Base-by-base conservation (phyloP, 2,329 filamentous ascomycete species). In the Coniochaeta hoffmannii region DNA sequence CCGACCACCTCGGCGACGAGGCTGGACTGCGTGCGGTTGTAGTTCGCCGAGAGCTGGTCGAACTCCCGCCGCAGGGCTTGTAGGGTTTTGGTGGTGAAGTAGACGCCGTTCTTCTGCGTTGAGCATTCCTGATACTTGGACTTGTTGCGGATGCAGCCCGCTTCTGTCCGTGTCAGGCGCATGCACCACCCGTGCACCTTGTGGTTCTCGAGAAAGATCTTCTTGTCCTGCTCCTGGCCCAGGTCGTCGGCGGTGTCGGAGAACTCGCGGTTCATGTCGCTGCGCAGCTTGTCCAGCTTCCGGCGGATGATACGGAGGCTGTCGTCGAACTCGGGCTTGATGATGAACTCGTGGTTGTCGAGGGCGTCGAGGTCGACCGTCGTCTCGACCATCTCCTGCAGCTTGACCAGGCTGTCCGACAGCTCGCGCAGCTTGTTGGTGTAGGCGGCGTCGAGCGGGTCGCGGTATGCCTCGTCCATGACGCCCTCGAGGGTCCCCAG, bases 31-130 rank as follows among this genome's bases (percentile, higher is more conserved):
- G 92, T 97, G 54, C 91, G 86, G 72, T 96, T 96, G 76, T 99
- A 99, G 67, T 90, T 96, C 59, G 91, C 87, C 0, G 90, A 95
- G 0, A 97, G 79, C 70, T 97, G 92, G 66, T 99, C 93, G 62
- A 96, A 91, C 65, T 99, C 93, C 54, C 93, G 84, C 31, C 94
- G 87, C 64, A 92, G 82, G 26, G 85, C 80, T 66, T 91, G 87
- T 63, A 99, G 78, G 31, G 81, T 85, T 54, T 84, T 85, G 3
- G 94, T 99, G 1, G 94, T 97, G 71, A 99, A 53, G 74, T 94
- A 99, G 55, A 97, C 94, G 44, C 94, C 94, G 68, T 97, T 99
- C 79, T 99, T 99, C 73, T 97, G 94, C 0, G 95, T 99, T 0
- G 92, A 96, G 69, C 91, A 96, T 71, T 99, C 94, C 65, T 93